Base-by-base conservation (phyloP, 176 grass and related monocot species). In the Tillandsia fasciculata region DNA sequence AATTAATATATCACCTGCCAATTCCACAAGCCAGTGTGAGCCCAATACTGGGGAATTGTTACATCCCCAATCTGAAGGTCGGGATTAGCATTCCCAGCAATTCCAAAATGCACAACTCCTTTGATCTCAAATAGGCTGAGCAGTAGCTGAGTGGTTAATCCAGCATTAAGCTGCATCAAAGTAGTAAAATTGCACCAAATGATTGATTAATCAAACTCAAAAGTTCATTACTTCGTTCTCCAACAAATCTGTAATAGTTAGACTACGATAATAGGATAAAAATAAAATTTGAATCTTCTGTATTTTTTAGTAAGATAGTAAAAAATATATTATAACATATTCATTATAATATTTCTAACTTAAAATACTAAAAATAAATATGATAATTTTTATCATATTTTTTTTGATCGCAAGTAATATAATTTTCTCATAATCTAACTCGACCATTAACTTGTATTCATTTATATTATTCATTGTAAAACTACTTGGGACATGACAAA, bases 21-120 rank as follows among this genome's bases (percentile, higher is more conserved):
- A 59, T 81, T 75, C 87, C 87, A 90, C 9, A 90, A 73, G 4
- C 83, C 82, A 0, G 85, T 69, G 63, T 86, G 83, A 27, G 83
- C 83, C 87, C 87, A 90, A 14, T 23, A 26, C 66, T 80, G 70
- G 6, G 87, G 74, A 76, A 90, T 86, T 7, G 87, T 78, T 0
- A 86, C 83, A 64, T 90, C 87, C 76, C 87, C 83, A 48, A 86
- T 83, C 66, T 90, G 42, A 10, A 90, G 80, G 20, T 83, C 83
- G 26, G 83, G 48, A 49, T 77, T 69, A 3, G 75, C 75, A 18
- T 77, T 77, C 26, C 75, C 75, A 61, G 75, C 75, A 50, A 69
- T 50, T 12, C 75, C 75, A 61, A 77, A 90, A 74, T 90, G 83
- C 26, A 90, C 77, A 23, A 90, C 76, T 72, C 87, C 87, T 14